Base-by-base conservation (phyloP, 164 flowering plant genomes). In the Berberis thunbergii region DNA sequence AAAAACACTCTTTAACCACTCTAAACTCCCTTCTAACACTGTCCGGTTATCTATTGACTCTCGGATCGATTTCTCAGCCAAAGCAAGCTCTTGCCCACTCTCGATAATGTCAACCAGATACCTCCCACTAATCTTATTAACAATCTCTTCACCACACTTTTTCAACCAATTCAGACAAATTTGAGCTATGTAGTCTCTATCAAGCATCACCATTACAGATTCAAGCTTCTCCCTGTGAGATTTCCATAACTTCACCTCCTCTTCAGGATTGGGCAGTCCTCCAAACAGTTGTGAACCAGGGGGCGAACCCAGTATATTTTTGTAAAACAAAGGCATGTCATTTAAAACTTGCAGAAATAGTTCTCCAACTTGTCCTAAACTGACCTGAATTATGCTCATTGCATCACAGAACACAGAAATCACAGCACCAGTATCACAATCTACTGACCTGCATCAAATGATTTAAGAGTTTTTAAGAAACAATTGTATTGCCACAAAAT, bases 201-300 rank as follows among this genome's bases (percentile, higher is more conserved):
- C 87, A 6, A 95, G 82, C 62, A 77, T 73, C 43, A 78, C 82
- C 89, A 85, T 91, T 0, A 65, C 69, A 39, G 85, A 75, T 65
- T 89, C 97, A 45, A 95, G 69, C 43, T 72, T 77, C 62, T 89
- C 97, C 70, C 95, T 81, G 61, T 89, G 86, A 3, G 60, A 65
- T 57, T 78, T 91, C 99, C 99, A 95, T 66, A 83, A 73, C 76
- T 75, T 86, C 11, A 88, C 90, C 74, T 95, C 99, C 77, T 89
- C 96, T 38, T 95, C 97, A 0, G 97, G 97, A 63, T 87, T 81
- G 0, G 96, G 93, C 39, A 94, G 86, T 48, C 96, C 96, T 50
- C 99, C 99, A 72, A 86, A 95, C 77, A 94, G 74, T 63, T 95
- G 97, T 1, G 97, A 80, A 49, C 86, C 96, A 4, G 99, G 99